Base-by-base conservation (phyloP, 345 rosid species). In the Melaleuca quinquenervia region DNA sequence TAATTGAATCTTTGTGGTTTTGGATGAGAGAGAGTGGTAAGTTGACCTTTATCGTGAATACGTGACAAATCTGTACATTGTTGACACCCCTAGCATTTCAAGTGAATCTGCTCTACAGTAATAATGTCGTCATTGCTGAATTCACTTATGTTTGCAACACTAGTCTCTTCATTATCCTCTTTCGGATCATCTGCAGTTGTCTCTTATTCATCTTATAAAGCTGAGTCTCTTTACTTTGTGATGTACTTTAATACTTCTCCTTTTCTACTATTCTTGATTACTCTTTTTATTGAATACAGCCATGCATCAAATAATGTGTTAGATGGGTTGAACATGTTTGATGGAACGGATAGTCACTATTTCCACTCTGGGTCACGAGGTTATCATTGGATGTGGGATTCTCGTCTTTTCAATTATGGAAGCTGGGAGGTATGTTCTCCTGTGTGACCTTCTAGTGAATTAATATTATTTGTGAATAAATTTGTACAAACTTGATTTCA, bases 351-450 rank as follows among this genome's bases (percentile, higher is more conserved):
- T 90, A 74, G 92, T 89, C 98, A 96, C 52, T 96, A 97, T 88
- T 96, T 96, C 90, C 96, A 97, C 92, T 90, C 96, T 78, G 99
- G 99, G 56, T 84, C 95, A 3, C 93, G 92, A 24, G 99, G 99
- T 86, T 90, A 94, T 87, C 99, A 97, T 50, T 96, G 98, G 99
- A 94, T 97, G 96, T 97, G 98, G 99, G 99, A 97, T 90, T 97
- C 98, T 89, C 98, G 98, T 85, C 98, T 96, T 91, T 97, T 97
- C 90, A 97, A 97, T 84, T 95, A 96, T 76, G 99, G 98, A 88
- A 97, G 93, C 90, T 96, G 99, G 99, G 98, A 97, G 90, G 99
- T 96, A 91, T 83, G 97, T 86, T 83, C 74, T 90, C 85, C 82
- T 85, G 53, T 20, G 53, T 32, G 82, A 84, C 84, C 32, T 58